Base-by-base conservation (phyloP, 176 grass and related monocot species). In the Zizania latifolia region DNA sequence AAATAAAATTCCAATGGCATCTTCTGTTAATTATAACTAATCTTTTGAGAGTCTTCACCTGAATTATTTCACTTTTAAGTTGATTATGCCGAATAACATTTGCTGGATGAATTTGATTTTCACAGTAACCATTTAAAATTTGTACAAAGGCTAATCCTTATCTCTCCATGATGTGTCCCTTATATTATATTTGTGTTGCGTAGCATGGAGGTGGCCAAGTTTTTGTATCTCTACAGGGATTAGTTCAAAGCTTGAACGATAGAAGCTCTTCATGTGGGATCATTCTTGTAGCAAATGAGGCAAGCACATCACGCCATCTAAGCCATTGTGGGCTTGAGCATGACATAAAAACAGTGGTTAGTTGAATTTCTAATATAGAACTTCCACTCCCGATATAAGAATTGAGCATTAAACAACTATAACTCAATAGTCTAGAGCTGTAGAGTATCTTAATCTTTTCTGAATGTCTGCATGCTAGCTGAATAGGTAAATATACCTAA, bases 121-220 rank as follows among this genome's bases (percentile, higher is more conserved):
- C 14, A 23, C 5, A 41, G 34, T 57, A 48, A 35, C 67, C 1
- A 40, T 75, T 75, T 3, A 14, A 2, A 53, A n/a, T 34, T 3
- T 53, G 34, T 79, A 79, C 17, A 75, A 36, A 71, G 19, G n/a
- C 21, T 50, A 65, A 17, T 28, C 23, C 30, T 68, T 68, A 9
- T 74, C 12, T 85, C 32, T 41, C 48, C 19, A 58, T 3, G 11
- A 24, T 2, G 10, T 67, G 76, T 0, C 28, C 76, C 62, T 67
- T 39, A 66, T 19, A 51, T 65, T 28, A 30, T 15, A 72, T 71
- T 80, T 81, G 22, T 78, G 81, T 84, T 26, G 66, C 68, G 23
- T 74, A 93, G 90, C 86, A 97, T 87, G 94, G 94, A 87, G 90
- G 94, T 80, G 90, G 90, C 70, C 85, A 83, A 89, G 88, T 97